Conservation (phyloP, 164 flowering plant genomes). For the Vitis rotundifolia region DNA sequence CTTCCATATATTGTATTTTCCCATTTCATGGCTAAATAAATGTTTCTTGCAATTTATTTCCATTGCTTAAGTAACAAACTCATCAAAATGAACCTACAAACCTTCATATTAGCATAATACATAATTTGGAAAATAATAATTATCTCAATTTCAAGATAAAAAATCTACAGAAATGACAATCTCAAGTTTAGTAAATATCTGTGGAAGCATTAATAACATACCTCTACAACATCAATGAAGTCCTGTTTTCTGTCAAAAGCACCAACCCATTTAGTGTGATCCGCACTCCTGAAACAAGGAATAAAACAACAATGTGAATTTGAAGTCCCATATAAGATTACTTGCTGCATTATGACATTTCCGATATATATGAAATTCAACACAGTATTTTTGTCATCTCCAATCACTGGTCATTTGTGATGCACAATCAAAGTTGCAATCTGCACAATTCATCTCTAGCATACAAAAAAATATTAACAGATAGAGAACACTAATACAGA, state of each 20-base stretch:
- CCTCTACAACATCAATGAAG: slow-evolving; percentile 96
- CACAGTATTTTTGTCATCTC: too few relatives aligned
- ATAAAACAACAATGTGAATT: background rate
- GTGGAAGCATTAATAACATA: slow-evolving; percentile 16
- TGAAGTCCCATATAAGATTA: background rate
- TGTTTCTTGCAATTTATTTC: background rate
- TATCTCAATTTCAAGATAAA: background rate
- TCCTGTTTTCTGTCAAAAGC: slow-evolving; percentile 82
- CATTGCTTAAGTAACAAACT: background rate
- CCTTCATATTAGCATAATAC: background rate
- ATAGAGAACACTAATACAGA: too few relatives aligned
- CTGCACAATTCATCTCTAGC: too few relatives aligned
- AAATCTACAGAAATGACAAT: background rate
- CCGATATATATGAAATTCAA: background rate
- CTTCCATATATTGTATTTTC: background rate
- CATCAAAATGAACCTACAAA: background rate
- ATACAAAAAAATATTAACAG: too few relatives aligned
- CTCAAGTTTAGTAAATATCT: background rate
- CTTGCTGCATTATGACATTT: background rate
- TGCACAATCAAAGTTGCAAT: too few relatives aligned
- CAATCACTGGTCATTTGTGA: too few relatives aligned
- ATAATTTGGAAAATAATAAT: background rate
- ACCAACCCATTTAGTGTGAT: slow-evolving; percentile 98
- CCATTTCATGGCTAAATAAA: background rate
- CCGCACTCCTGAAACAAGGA: slow-evolving; percentile 71